phyloP scores from a whole-genome alignment of 768 basidiomycete species.

The Tylopilus subfusipes region DNA sequence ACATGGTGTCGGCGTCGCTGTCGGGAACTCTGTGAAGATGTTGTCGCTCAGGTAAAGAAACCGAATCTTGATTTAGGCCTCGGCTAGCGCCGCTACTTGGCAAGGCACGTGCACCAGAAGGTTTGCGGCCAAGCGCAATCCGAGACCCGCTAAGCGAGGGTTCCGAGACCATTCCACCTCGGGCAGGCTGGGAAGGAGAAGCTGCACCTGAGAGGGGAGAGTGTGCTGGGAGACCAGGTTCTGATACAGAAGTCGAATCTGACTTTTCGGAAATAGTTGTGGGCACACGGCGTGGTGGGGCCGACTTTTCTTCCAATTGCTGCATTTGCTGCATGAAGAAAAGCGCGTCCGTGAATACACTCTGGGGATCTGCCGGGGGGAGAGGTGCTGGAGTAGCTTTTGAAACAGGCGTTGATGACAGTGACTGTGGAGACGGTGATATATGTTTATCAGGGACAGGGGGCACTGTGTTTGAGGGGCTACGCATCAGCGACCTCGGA shows the following conservation, averaged over 20 bases:
- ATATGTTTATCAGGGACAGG: slow-evolving; percentile 27
- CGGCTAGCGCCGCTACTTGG: slow-evolving; percentile 31
- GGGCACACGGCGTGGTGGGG: slow-evolving; percentile 37
- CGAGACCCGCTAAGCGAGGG: slow-evolving; percentile 38
- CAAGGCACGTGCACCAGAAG: slow-evolving; percentile 80
- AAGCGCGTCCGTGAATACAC: slow-evolving; percentile 53
- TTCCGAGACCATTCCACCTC: slow-evolving; percentile 30
- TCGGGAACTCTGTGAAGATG: slow-evolving; percentile 25
- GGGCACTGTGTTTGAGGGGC: slow-evolving; percentile 17
- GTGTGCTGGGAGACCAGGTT: slow-evolving; percentile 22
- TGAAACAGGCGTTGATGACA: slow-evolving; percentile 26
- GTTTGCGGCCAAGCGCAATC: slow-evolving; percentile 55
- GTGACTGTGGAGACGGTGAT: slow-evolving; percentile 14
- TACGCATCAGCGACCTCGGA: slow-evolving; percentile 15
- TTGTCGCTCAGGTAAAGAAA: slow-evolving; percentile 38
- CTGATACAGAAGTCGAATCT: slow-evolving; percentile 30
- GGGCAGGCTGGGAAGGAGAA: slow-evolving; percentile 19
- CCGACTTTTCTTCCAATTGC: slow-evolving; percentile 41
- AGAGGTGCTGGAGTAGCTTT: slow-evolving; percentile 22
- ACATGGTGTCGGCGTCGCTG: slow-evolving; percentile 35
- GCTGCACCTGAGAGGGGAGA: slow-evolving; percentile 21
- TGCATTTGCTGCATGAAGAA: slow-evolving; percentile 75
- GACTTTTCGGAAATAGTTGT: slow-evolving; percentile 46
- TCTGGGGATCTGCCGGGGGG: slow-evolving; percentile 26
- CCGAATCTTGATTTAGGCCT: slow-evolving; percentile 35